A percentile compares a stretch with the other conserved stretches of the same genome.
phyloP scores from a whole-genome alignment of 2,329 filamentous ascomycete species.

The Exophiala phaeomuriformis region DNA sequence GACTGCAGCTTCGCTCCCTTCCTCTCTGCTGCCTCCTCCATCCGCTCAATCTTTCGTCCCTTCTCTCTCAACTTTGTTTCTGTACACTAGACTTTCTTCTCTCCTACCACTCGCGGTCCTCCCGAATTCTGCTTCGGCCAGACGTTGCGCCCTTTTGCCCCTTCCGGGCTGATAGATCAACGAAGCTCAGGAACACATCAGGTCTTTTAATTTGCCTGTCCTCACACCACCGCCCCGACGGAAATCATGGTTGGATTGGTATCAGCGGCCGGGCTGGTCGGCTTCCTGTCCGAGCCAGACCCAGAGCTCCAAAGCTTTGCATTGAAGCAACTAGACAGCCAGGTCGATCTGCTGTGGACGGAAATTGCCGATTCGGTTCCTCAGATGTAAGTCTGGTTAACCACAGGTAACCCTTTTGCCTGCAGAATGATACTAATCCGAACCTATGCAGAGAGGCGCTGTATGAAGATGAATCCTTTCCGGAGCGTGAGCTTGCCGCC shows the following conservation, averaged over 20 bases:
- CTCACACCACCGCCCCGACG: slow-evolving; percentile 4
- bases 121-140: not conserved
- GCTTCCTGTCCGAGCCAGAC: slow-evolving; percentile 92
- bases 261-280: slow-evolving; percentile 88
- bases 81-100: slow-evolving; percentile 24
- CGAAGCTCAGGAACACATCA: slow-evolving; percentile 1
- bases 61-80: slow-evolving; percentile 9
- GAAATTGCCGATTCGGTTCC: slow-evolving; percentile 88
- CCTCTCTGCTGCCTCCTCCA: slow-evolving; percentile 6
- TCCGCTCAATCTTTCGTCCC: slow-evolving; percentile 5
- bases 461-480: slow-evolving; percentile 93
- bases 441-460: slow-evolving; percentile 67
- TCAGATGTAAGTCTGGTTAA: slow-evolving; percentile 65
- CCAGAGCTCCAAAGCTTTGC: slow-evolving; percentile 91
- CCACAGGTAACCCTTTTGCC: slow-evolving; percentile 3
- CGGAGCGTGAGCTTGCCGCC: slow-evolving; percentile 86
- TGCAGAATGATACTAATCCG: slow-evolving; percentile 21
- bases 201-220: not conserved
- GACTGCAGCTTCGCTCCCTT: slow-evolving; percentile 1
- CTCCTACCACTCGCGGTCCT: slow-evolving; percentile 7
- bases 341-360: slow-evolving; percentile 96
- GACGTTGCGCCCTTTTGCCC: slow-evolving; percentile 7
- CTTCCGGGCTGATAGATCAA: slow-evolving; percentile 13
- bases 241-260: slow-evolving; percentile 76
- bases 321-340: slow-evolving; percentile 86